Percentiles rank a stretch among this genome's conserved stretches.
Evolutionary conservation across 2,329 filamentous ascomycete species (phyloP).

Genomic region (Fusarium dlaminii): DNA sequence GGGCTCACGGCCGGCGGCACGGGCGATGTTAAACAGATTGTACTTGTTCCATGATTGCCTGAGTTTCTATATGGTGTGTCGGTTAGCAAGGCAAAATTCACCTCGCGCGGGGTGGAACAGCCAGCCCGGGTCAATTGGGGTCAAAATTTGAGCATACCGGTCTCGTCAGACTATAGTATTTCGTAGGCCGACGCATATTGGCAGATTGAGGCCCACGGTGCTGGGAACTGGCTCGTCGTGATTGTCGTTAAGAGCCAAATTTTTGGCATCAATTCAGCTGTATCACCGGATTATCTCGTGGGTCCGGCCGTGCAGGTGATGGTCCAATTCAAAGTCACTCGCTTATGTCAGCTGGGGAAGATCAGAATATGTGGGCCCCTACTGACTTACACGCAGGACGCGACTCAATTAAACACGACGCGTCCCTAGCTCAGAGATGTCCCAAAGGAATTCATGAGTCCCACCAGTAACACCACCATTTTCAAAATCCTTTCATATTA

Average conservation of each 20-base stretch:
- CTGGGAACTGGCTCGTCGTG: constrained; percentile 40
- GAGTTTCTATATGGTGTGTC: constrained; percentile 72
- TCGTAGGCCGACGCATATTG: constrained; percentile 64
- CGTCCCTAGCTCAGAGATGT: constrained; percentile 34
- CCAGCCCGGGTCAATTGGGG: not conserved
- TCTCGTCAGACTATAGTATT: constrained; percentile 73
- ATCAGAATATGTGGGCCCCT: constrained; percentile 23
- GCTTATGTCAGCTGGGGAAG: constrained; percentile 36
- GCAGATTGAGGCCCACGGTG: constrained; percentile 43
- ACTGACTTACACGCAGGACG: constrained; percentile 24
- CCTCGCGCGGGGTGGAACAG: not conserved
- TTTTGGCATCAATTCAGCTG: constrained; percentile 43
- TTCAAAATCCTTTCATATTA: not conserved
- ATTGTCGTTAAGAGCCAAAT: constrained; percentile 42
- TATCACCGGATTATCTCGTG: constrained; percentile 44
- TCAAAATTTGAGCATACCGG: constrained; percentile 59
- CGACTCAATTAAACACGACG: constrained; percentile 46
- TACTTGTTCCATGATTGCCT: constrained; percentile 98
- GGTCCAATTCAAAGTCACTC: not conserved
- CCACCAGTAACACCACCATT: constrained; percentile 14
- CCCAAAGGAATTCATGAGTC: constrained; percentile 16
- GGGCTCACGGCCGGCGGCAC: constrained; percentile 46
- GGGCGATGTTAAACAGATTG: constrained; percentile 88
- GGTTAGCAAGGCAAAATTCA: constrained; percentile 30
- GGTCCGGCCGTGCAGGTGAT: constrained; percentile 29